Conservation (phyloP, 164 flowering plant genomes). For the Vitis riparia region DNA sequence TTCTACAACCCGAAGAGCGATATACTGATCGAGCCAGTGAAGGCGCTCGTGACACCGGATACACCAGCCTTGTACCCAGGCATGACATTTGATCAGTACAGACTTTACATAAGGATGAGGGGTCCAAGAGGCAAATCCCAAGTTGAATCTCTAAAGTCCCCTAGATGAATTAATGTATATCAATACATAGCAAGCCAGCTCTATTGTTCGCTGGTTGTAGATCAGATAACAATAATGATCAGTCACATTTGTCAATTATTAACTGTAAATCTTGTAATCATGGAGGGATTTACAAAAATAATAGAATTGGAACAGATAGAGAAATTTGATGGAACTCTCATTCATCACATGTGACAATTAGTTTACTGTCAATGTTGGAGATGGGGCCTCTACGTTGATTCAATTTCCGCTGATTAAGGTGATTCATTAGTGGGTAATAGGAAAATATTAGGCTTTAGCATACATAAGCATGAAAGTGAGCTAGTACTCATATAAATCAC, state of each 20-base stretch:
- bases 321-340: no score
- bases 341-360: no score
- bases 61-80: constrained; percentile 50
- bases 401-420: no score
- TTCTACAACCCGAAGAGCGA: constrained; percentile 76
- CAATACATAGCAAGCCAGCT: neutral
- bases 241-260: neutral
- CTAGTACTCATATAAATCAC: no score
- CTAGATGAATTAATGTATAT: constrained; percentile 13
- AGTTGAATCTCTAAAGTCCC: constrained; percentile 49
- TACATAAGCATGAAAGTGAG: no score
- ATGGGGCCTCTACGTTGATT: no score
- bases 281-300: neutral
- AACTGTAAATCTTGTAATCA: neutral
- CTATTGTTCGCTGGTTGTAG: neutral
- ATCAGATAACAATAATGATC: constrained; percentile 3
- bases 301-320: neutral
- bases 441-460: no score
- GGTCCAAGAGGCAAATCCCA: constrained; percentile 73
- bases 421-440: no score
- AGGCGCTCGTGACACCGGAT: constrained; percentile 46
- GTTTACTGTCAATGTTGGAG: no score
- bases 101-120: constrained; percentile 53
- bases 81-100: constrained; percentile 68
- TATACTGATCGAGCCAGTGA: constrained; percentile 44